phyloP scores from a whole-genome alignment of 306 rosid species.

The Parietaria judaica region DNA sequence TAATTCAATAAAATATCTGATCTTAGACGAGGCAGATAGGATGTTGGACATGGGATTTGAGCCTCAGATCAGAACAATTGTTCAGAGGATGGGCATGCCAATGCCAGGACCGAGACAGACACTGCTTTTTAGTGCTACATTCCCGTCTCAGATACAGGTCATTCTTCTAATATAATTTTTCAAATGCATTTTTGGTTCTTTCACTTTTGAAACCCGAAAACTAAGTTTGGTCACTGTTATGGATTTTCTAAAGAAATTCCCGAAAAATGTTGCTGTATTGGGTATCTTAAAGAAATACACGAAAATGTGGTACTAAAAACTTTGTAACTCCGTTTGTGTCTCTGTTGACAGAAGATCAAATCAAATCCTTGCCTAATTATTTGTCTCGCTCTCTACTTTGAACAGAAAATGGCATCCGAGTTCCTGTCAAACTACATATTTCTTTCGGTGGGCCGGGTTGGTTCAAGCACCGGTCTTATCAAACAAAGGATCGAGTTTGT shows the following conservation, averaged over 20 bases:
- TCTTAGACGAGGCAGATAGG: slow-evolving; percentile 34
- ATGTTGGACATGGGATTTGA: slow-evolving; percentile 42
- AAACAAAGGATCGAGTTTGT: slow-evolving; percentile 22
- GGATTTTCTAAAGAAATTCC: too few relatives aligned
- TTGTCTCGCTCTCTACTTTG: not conserved
- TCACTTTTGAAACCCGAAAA: too few relatives aligned
- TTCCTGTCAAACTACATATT: slow-evolving; percentile 36
- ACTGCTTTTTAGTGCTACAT: slow-evolving; percentile 37
- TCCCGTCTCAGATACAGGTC: slow-evolving; percentile 31
- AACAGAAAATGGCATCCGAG: slow-evolving; percentile 31
- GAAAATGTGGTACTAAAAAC: too few relatives aligned
- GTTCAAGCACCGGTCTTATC: slow-evolving; percentile 35
- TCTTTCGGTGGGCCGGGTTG: slow-evolving; percentile 32
- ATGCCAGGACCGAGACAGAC: slow-evolving; percentile 24
- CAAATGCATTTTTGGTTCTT: too few relatives aligned
- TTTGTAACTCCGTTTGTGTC: not conserved
- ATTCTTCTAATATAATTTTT: too few relatives aligned
- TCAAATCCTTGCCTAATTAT: not conserved
- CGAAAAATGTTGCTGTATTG: too few relatives aligned
- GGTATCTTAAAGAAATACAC: too few relatives aligned
- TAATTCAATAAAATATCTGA: slow-evolving; percentile 22
- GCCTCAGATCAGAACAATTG: slow-evolving; percentile 27
- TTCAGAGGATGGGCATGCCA: slow-evolving; percentile 31
- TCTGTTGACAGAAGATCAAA: too few relatives aligned
- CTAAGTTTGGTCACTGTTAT: too few relatives aligned